Evolutionary conservation across 371 early-diverging fungal genomes (phyloP).

Genomic region (Mortierella sp.): DNA sequence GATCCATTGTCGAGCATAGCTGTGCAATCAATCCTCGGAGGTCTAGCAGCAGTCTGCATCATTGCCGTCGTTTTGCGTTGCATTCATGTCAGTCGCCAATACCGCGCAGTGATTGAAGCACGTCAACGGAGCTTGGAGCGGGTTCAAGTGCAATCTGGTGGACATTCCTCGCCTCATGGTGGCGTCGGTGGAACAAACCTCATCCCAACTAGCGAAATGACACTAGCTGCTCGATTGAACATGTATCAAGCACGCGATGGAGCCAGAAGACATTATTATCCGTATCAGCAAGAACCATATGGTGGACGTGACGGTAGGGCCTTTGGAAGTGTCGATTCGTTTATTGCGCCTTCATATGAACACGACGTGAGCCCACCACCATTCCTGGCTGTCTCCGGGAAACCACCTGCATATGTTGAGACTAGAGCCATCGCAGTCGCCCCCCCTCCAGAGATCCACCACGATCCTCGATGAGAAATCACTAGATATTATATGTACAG

Average conservation of each 20-base stretch:
- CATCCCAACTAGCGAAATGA: slow-evolving; percentile 24
- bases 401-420: slow-evolving; percentile 31
- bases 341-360: slow-evolving; percentile 31
- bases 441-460: neutral
- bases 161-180: neutral
- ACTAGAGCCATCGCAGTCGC: no score
- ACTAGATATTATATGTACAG: neutral
- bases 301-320: neutral
- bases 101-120: slow-evolving; percentile 8
- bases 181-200: neutral
- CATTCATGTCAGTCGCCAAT: slow-evolving; percentile 12
- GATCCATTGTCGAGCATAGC: slow-evolving; percentile 18
- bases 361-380: slow-evolving; percentile 42
- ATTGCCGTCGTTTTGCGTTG: slow-evolving; percentile 21
- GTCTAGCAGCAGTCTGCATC: slow-evolving; percentile 11
- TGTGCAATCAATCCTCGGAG: slow-evolving; percentile 27
- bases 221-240: slow-evolving; percentile 26
- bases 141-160: neutral
- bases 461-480: neutral
- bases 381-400: slow-evolving; percentile 21
- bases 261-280: slow-evolving; percentile 9
- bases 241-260: slow-evolving; percentile 23
- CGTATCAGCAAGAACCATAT: slow-evolving; percentile 12
- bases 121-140: slow-evolving; percentile 1
- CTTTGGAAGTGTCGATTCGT: slow-evolving; percentile 12